Base-by-base conservation (phyloP, 441 rosid genomes). In the Gossypium aridum region DNA sequence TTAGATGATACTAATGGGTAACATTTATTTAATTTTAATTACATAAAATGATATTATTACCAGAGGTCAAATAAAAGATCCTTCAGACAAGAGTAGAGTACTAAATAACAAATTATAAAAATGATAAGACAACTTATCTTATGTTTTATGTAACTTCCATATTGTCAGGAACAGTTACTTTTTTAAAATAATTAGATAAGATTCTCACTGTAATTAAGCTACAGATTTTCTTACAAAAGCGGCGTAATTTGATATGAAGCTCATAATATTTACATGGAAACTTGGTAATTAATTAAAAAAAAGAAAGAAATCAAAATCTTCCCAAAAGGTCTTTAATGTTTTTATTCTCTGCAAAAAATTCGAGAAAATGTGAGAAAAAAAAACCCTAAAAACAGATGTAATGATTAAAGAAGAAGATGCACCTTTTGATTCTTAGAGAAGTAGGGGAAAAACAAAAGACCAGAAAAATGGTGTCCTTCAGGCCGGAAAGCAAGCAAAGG, bases 81-180 rank as follows among this genome's bases (percentile, higher is more conserved):
- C 72, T 34, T 70, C 64, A 75, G 64, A 68, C 67, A 60, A 55
- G 60, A 51, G 47, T 31, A 26, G 17, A 55, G 16, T n/a, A 16
- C 69, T 64, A 17, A 37, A 65, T 13, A 39, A 62, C 25, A 47
- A 17, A 20, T 3, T 22, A 28, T 2, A 62, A 60, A 54, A 68
- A 68, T 26, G 66, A 64, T 56, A 45, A 16, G 57, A 68, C 73
- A 60, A 63, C 67, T 72, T 57, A 23, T 59, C 7, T 22, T 7
- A 49, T 63, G 53, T 26, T 75, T 22, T 8, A 49, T 12, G 7
- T 73, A 79, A 83, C 82, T 83, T 56, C 76, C 9, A 76, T 37
- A 74, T 56, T 79, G 80, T 77, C 82, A 80, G 80, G 49, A 13
- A 55, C 34, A 51, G 67, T 64, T 61, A 20, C 13, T n/a, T 65